Percentiles rank a stretch among this genome's conserved stretches.
Conservation (phyloP, 768 basidiomycete genomes). For the Gelatoporia subvermispora region DNA sequence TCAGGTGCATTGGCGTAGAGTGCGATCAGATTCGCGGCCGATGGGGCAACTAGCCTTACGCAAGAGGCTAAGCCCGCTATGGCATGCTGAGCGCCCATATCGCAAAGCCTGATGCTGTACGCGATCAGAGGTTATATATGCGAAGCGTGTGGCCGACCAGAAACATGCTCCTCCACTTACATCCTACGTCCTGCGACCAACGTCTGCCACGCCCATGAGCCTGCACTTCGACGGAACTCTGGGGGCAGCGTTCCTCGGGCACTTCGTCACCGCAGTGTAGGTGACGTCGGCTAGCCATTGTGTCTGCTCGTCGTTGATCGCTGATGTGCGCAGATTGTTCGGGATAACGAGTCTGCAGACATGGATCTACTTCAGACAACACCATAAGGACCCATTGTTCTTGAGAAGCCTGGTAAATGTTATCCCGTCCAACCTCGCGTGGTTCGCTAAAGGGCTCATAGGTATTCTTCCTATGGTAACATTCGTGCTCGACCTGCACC, state of each 20-base stretch:
- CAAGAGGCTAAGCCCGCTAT: too few relatives aligned
- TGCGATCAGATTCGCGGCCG: too few relatives aligned
- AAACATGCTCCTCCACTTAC: too few relatives aligned
- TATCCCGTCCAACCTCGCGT: not conserved
- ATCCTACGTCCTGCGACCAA: too few relatives aligned
- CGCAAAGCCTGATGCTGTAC: too few relatives aligned
- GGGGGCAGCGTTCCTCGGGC: conserved; percentile 16
- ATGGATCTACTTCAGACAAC: conserved; percentile 5
- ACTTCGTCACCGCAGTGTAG: conserved; percentile 10
- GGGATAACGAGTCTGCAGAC: conserved; percentile 11
- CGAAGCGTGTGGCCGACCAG: too few relatives aligned
- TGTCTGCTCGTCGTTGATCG: not conserved
- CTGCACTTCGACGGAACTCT: conserved; percentile 11
- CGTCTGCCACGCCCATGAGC: too few relatives aligned
- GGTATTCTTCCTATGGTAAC: conserved; percentile 2
- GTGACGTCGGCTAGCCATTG: not conserved
- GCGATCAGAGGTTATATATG: too few relatives aligned
- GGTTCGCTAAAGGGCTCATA: not conserved
- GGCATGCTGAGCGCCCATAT: too few relatives aligned
- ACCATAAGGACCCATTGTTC: not conserved
- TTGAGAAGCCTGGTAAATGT: conserved; percentile 1
- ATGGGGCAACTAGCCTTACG: too few relatives aligned
- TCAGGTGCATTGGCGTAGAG: too few relatives aligned
- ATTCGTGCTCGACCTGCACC: not conserved
- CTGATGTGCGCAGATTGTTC: conserved; percentile 3